Conservation (phyloP, 73 alveolate genomes). For the Paramecium sexaurelia region DNA sequence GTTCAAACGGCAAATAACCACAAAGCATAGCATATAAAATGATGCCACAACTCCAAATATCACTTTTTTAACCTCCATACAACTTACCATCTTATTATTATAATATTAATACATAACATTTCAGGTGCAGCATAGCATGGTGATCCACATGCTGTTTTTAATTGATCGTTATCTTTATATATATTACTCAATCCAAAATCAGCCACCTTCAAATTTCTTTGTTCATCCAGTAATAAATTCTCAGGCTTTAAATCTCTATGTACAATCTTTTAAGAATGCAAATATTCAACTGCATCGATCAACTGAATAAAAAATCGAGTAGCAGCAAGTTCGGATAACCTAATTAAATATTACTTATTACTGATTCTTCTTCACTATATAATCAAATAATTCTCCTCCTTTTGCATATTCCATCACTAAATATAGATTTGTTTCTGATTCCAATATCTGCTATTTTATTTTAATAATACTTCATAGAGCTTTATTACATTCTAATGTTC, state of each 20-base stretch:
- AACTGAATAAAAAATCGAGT: not conserved
- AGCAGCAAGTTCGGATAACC: slow-evolving; percentile 10
- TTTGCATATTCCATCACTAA: slow-evolving; percentile 87
- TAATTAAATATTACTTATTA: slow-evolving; percentile 66
- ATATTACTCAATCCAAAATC: slow-evolving; percentile 81
- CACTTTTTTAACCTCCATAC: slow-evolving; percentile 71
- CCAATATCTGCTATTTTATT: slow-evolving; percentile 55
- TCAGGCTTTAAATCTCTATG: slow-evolving; percentile 82
- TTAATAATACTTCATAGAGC: slow-evolving; percentile 41
- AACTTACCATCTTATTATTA: slow-evolving; percentile 50
- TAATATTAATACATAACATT: slow-evolving; percentile 70
- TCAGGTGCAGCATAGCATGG: slow-evolving; percentile 88
- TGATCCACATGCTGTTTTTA: slow-evolving; percentile 80
- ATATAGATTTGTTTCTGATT: slow-evolving; percentile 78
- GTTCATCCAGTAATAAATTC: slow-evolving; percentile 72
- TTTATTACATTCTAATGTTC: slow-evolving; percentile 38
- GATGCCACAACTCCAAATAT: slow-evolving; percentile 78
- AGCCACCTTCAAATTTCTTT: slow-evolving; percentile 73
- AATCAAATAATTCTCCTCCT: slow-evolving; percentile 90
- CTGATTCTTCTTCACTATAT: slow-evolving; percentile 71
- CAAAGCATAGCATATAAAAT: slow-evolving; percentile 77
- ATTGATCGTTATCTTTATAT: slow-evolving; percentile 64
- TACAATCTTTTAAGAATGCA: slow-evolving; percentile 70
- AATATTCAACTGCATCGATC: slow-evolving; percentile 73
- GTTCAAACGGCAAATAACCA: slow-evolving; percentile 78